phyloP scores from a whole-genome alignment of 495 filamentous ascomycete species.

The Aspergillus cavernicola region DNA sequence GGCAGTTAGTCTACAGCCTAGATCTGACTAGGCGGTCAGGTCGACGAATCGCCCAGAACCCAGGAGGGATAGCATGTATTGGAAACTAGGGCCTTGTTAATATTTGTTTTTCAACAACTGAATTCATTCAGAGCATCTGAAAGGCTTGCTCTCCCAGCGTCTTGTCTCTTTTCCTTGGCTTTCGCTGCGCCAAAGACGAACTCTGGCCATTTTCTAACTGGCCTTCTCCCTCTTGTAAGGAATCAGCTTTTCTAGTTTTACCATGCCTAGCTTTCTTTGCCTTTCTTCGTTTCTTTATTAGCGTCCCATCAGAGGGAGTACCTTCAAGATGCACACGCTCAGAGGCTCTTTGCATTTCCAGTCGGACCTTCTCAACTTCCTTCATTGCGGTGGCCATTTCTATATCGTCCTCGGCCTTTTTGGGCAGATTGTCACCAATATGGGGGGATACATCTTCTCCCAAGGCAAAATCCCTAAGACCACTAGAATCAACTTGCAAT shows the following conservation, averaged over 20 bases:
- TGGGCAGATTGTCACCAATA: not conserved
- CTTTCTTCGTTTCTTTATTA: constrained; percentile 77
- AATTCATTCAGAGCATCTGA: not conserved
- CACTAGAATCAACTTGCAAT: constrained; percentile 81
- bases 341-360: constrained; percentile 88
- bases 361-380: constrained; percentile 76
- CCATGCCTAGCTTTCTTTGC: constrained; percentile 18
- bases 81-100: not conserved
- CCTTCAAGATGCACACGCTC: constrained; percentile 75
- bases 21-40: not conserved
- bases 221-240: not conserved
- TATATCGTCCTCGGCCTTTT: constrained; percentile 60
- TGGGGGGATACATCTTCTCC: constrained; percentile 20
- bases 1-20: not conserved
- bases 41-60: not conserved
- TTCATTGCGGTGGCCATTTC: constrained; percentile 83
- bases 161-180: not conserved
- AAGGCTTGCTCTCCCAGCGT: not conserved
- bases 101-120: not conserved
- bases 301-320: constrained; percentile 63
- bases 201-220: not conserved
- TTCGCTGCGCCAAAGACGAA: not conserved
- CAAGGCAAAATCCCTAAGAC: constrained; percentile 62
- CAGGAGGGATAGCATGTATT: not conserved
- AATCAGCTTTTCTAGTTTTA: not conserved